Evolutionary conservation across 371 early-diverging fungal genomes (phyloP), one percentile per base, ranked within the genome.

Genomic region (Mucor piriformis): DNA sequence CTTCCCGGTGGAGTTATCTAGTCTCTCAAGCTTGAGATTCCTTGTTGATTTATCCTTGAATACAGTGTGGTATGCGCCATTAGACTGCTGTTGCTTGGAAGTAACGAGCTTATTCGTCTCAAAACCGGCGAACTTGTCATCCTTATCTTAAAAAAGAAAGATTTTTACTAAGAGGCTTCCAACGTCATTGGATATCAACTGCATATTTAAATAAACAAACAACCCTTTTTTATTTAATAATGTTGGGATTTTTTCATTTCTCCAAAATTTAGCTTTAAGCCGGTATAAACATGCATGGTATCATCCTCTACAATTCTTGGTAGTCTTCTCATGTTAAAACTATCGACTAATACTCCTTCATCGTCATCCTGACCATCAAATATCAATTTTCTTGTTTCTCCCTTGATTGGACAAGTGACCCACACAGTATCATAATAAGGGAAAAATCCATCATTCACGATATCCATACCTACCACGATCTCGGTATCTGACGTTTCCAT

Each of bases 401-500:
- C 66, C 3, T 66, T 74, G 37, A 71, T 64, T 11, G 76, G 79
- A 50, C 81, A 76, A 21, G 70, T 68, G 15, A 74, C 70, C 70
- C 71, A 73, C 6, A 76, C 34, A 3, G 70, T 70, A 37, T 73
- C 65, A 42, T 74, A 77, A 21, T 74, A 67, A 6, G 77, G 77
- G 44, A 71, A 66, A 35, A 67, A 77, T 0, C 71, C 69, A 38
- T 71, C 74, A 34, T 73, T 50, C 2, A 64, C 43, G 18, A 72
- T 64, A 1, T 72, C 66, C 10, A 72, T 43, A 2, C 74, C 77
- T 6, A 73, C 67, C 20, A 50, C 54, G 25, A 73, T 74, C 18
- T 55, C 63, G 5, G 48, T 60, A 7, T 64, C 72, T 4, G 33
- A 54, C 13, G 66, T 54, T 52, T 67, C 63, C 70, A 72, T 65